phyloP scores from a whole-genome alignment of 2,329 filamentous ascomycete genomes.

The Nemania sp. region DNA sequence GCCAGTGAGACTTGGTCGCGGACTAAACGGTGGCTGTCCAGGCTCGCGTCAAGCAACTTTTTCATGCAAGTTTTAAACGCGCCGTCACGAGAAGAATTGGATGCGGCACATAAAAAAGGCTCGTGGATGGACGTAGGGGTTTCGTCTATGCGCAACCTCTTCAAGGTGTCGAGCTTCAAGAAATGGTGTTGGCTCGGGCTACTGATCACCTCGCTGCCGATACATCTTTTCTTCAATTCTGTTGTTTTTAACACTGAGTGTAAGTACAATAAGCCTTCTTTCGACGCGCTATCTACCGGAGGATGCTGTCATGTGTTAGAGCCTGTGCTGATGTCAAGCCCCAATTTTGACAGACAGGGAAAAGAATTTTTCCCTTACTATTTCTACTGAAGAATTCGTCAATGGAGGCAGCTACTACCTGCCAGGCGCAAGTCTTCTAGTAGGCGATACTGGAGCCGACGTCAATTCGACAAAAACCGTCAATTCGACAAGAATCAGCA shows the following conservation, averaged over 20 bases:
- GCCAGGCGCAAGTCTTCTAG: conserved; percentile 15
- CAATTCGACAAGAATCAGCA: neutral
- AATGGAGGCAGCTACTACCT: conserved; percentile 17
- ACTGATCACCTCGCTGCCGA: conserved; percentile 22
- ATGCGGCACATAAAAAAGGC: conserved; percentile 46
- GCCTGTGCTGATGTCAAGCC: too few species aligned
- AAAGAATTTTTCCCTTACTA: conserved; percentile 15
- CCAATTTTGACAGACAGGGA: neutral
- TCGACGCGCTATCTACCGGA: too few species aligned
- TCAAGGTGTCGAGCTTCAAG: conserved; percentile 22
- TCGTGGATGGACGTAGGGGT: conserved; percentile 50
- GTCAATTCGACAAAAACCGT: neutral
- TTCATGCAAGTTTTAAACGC: conserved; percentile 53
- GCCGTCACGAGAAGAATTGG: conserved; percentile 50
- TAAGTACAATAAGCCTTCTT: neutral
- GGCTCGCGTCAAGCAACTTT: conserved; percentile 51
- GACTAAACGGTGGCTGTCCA: neutral
- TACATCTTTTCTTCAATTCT: conserved; percentile 28
- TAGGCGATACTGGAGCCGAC: neutral
- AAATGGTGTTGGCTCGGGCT: conserved; percentile 19
- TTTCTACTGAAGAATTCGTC: conserved; percentile 21
- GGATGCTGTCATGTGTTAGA: too few species aligned
- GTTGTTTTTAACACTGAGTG: conserved; percentile 16
- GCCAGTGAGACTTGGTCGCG: neutral
- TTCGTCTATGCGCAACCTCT: conserved; percentile 44